Base-by-base conservation (phyloP, 139 green algal genomes). In the Chlamydomonas schloesseri region DNA sequence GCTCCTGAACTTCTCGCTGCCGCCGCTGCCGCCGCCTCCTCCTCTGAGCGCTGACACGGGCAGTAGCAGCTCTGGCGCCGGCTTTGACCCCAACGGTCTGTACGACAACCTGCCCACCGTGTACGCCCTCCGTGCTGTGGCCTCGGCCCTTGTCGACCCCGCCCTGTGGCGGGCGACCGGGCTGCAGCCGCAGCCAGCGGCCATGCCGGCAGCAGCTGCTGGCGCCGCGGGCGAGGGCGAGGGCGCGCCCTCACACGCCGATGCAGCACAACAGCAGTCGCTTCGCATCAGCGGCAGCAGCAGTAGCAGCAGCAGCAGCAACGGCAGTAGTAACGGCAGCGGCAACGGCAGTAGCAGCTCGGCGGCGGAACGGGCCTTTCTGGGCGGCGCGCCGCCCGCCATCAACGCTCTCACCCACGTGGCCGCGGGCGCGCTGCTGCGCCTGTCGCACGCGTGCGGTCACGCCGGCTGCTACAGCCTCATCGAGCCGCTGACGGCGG, bases 91-190 rank as follows among this genome's bases (percentile, higher is more conserved):
- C 14, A 26, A 83, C 60, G 76, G 76, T 26, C n/a, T 83, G 60
- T 73, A 83, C 60, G 76, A 83, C 37, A 73, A 72, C 76, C 60
- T 83, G 36, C 57, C 78, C 13, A 65, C 78, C 1, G 78, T 84
- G 29, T 74, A 84, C 64, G 64, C 34, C 3, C 42, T 84, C 10
- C 69, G 53, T 2, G 37, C 46, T 2, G 46, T 74, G 15, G 28
- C 78, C 0, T 20, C 33, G 24, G 62, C 64, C 3, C n/a, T 84
- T 17, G 46, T 74, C 0, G 78, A 74, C 29, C 17, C 64, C 24
- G 17, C 64, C 5, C 29, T 74, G 18, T 75, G 78, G 78, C 42
- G 64, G 17, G 13, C 64, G 29, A 0, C 29, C 64, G 55, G 20
- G 55, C 10, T 10, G 13, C 29, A 2, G 64, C 29, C 64, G n/a